Conservation (phyloP, 148 eudicot genomes). For the Gaultheria prostrata region DNA sequence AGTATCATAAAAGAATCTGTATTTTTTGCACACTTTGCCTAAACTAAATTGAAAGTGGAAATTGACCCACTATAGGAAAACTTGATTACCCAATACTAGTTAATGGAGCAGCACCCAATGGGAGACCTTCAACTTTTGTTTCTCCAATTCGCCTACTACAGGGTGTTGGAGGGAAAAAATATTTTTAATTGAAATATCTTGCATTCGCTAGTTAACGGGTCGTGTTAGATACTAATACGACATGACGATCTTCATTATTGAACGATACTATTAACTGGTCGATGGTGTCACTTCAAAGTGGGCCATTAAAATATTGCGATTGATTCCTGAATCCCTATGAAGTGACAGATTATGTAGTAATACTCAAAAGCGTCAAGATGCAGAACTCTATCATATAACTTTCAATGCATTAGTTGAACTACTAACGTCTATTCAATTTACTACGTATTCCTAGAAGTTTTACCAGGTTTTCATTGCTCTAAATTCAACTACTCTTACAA, state of each 20-base stretch:
- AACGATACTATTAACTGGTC: background rate
- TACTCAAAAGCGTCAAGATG: background rate
- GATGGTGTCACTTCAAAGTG: background rate
- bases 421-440: background rate
- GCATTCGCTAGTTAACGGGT: background rate
- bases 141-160: background rate
- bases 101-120: background rate
- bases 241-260: background rate
- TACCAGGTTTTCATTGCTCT: background rate
- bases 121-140: background rate
- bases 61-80: background rate
- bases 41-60: background rate
- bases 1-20: background rate
- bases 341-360: background rate
- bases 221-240: background rate
- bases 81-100: background rate
- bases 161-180: background rate
- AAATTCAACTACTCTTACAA: background rate
- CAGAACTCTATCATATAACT: background rate
- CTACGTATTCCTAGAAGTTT: background rate
- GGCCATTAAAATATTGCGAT: background rate
- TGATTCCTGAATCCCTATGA: background rate
- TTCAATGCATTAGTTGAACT: background rate
- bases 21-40: background rate
- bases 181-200: background rate